Conservation (phyloP, 164 flowering plant genomes). For the Tetrastigma voinierianum region DNA sequence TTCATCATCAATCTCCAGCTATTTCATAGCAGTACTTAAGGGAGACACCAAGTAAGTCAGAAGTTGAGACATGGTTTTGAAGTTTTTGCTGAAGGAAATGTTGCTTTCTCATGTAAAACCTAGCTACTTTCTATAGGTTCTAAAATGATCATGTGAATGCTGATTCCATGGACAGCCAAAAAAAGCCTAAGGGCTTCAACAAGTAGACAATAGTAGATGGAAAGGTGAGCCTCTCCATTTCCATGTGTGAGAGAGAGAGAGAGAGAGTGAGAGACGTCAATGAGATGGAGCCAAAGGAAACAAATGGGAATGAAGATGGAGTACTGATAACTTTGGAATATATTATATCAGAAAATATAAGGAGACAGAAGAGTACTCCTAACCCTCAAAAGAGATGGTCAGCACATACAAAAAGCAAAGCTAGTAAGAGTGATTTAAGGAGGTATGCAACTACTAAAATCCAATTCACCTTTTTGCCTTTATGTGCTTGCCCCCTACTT, state of each 20-base stretch:
- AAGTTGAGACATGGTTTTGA: background rate
- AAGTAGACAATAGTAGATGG: slow-evolving; percentile 9
- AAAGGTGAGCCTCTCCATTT: slow-evolving; percentile 7
- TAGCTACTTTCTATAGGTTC: background rate
- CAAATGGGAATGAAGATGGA: slow-evolving; percentile 7
- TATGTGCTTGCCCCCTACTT: background rate
- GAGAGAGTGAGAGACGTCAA: slow-evolving; percentile 22
- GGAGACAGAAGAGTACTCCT: slow-evolving; percentile 15
- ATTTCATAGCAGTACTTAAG: too few relatives aligned
- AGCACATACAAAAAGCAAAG: background rate
- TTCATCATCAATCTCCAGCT: too few relatives aligned
- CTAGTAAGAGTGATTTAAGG: slow-evolving; percentile 18
- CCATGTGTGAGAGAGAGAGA: background rate
- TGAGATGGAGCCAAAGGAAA: slow-evolving; percentile 19
- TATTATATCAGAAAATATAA: slow-evolving; percentile 13
- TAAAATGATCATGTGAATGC: slow-evolving; percentile 20
- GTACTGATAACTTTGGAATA: slow-evolving; percentile 15
- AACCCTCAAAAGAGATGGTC: background rate
- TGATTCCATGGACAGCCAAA: slow-evolving; percentile 19
- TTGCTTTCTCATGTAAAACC: background rate
- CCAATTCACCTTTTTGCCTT: slow-evolving; percentile 15
- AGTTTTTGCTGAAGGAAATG: too few relatives aligned
- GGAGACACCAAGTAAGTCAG: too few relatives aligned
- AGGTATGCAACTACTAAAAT: slow-evolving; percentile 10
- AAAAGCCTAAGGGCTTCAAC: slow-evolving; percentile 5